These are phyloP conservation scores for Aspergillus carbonarius DNA, from an alignment of 2,329 filamentous ascomycete species.

Conservation along the genomic window DNA sequence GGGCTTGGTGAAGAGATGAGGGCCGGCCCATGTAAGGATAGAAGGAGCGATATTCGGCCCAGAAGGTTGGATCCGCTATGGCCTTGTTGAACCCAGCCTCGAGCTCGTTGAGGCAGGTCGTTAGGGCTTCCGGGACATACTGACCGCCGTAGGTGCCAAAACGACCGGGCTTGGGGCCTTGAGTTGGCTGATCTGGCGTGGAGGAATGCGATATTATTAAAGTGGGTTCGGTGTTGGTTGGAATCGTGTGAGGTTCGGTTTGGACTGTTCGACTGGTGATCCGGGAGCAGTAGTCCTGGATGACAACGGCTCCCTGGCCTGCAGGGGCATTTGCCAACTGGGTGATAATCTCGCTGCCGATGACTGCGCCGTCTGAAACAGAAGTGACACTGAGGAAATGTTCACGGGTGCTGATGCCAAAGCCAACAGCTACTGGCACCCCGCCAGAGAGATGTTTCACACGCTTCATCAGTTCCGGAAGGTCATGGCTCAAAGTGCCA, in stretches of 20 bases:
- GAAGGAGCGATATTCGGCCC: conserved; percentile 89
- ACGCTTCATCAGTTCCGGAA: conserved; percentile 73
- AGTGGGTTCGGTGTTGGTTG: background rate
- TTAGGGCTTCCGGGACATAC: conserved; percentile 94
- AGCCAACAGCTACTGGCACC: conserved; percentile 84
- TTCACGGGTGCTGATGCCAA: conserved; percentile 88
- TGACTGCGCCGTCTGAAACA: conserved; percentile 87
- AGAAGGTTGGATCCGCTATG: conserved; percentile 81
- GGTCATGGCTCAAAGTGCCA: conserved; percentile 72
- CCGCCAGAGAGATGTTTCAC: conserved; percentile 87
- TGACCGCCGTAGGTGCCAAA: conserved; percentile 94
- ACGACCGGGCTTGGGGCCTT: background rate
- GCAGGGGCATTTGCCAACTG: conserved; percentile 65
- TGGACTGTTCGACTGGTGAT: conserved; percentile 55
- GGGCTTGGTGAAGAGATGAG: conserved; percentile 80
- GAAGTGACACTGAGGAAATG: conserved; percentile 80
- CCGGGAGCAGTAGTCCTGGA: conserved; percentile 80
- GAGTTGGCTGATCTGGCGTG: background rate
- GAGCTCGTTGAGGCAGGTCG: conserved; percentile 86
- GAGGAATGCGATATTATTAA: background rate
- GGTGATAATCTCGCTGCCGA: conserved; percentile 88
- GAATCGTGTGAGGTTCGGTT: background rate
- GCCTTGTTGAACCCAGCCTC: conserved; percentile 85
- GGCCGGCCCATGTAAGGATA: conserved; percentile 94
- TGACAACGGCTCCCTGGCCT: conserved; percentile 64